Evolutionary conservation across 2,329 filamentous ascomycete genomes (phyloP), one percentile per base, ranked within the genome.

Genomic region (Botrytis porri): DNA sequence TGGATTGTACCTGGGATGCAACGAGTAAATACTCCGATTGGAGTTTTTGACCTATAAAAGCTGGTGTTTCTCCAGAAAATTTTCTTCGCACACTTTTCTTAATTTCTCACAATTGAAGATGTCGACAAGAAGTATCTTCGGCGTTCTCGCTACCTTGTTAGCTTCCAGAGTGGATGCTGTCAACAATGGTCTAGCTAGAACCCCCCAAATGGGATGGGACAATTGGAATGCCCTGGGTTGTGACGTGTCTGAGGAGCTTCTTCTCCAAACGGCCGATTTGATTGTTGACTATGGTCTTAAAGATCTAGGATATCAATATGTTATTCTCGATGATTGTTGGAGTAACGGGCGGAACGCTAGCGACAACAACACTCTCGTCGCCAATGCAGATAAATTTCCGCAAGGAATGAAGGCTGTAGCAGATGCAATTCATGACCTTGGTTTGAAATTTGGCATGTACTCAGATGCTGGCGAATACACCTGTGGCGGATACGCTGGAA

Each of bases 321-420:
- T 90, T 72, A 88, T 79, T 54, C 80, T 88, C 1, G 86, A 88
- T 75, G 86, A 88, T 75, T 87, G 86, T 78, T 88, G 86, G 86
- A 83, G 80, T 59, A 82, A 81, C 14, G 84, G 84, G 43, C 82
- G 86, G 20, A 78, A 79, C 60, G 75, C 76, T 18, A 84, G 82
- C 39, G 77, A 77, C 60, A 84, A 84, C 61, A 84, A 84, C 45
- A 82, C 82, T 51, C 79, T 87, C 2, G 77, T 83, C 6, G 79
- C 82, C 4, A 80, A 86, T 74, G 73, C 78, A 48, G 78, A 76
- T 74, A 86, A 82, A 73, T 86, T 86, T 71, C 86, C 86, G 3
- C 82, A 81, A 37, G 84, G 86, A 29, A 86, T 88, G 76, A 80
- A 81, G 20, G 78, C 82, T 29, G 79, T 88, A 3, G 84, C 84